Conservation (phyloP, 208 protist genomes). For the Novymonas esmeraldas region DNA sequence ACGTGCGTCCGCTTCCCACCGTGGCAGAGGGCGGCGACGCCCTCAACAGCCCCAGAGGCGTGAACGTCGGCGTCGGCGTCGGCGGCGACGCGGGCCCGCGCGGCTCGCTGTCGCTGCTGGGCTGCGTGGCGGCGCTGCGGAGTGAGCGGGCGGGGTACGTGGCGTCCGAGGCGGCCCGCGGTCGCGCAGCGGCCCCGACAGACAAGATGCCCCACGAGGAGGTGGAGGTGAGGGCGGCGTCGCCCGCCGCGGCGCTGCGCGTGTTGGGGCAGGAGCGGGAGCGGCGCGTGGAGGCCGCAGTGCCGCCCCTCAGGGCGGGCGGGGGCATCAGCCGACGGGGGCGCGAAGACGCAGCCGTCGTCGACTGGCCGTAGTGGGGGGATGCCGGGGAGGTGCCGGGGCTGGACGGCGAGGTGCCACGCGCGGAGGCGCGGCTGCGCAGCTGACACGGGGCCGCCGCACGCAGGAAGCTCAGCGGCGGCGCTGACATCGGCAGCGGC, state of each 20-base stretch:
- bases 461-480: too few relatives aligned
- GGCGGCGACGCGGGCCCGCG: not conserved
- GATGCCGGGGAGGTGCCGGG: too few relatives aligned
- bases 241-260: not conserved
- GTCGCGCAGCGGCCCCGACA: not conserved
- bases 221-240: not conserved
- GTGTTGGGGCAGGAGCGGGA: constrained; percentile 7
- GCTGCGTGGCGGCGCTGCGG: not conserved
- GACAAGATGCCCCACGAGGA: too few relatives aligned
- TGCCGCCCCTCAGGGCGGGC: not conserved
- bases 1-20: too few relatives aligned
- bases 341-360: not conserved
- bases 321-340: not conserved
- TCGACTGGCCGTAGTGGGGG: too few relatives aligned
- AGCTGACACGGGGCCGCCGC: too few relatives aligned
- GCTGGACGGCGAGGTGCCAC: too few relatives aligned
- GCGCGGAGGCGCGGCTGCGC: too few relatives aligned
- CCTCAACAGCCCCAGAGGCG: constrained; percentile 4
- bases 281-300: not conserved
- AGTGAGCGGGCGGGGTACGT: not conserved
- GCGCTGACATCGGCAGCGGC: too few relatives aligned
- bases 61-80: not conserved
- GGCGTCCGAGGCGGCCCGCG: not conserved
- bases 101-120: not conserved
- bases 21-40: not conserved